These are phyloP conservation scores for Mariannaea elegans DNA, from an alignment of 2,329 filamentous ascomycete species.

Conservation along the genomic window DNA sequence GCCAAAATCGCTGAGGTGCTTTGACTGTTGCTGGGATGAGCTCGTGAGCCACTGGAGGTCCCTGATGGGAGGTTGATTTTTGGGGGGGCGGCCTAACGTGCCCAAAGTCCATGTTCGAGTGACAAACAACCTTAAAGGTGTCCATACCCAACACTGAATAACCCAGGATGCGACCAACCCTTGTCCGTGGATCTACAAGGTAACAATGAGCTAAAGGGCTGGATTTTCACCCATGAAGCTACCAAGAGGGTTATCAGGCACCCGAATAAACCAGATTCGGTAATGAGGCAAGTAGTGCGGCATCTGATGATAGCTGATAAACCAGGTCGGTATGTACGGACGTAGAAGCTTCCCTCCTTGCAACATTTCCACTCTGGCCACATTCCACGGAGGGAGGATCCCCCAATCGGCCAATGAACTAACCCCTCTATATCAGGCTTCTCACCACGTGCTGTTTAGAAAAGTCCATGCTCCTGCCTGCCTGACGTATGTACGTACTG, in stretches of 20 bases:
- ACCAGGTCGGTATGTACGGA: too few species aligned
- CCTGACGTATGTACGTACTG: background rate
- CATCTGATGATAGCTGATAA: background rate
- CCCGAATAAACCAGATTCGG: background rate
- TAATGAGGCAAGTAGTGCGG: background rate
- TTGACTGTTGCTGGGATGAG: slow-evolving; percentile 6
- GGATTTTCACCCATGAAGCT: background rate
- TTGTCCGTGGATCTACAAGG: background rate
- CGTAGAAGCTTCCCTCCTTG: too few species aligned
- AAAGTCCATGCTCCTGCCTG: background rate
- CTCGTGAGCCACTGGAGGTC: slow-evolving; percentile 4
- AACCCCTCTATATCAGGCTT: background rate
- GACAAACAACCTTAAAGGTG: background rate
- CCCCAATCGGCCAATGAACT: background rate
- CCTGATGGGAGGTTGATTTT: background rate
- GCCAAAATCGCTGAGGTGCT: slow-evolving; percentile 4
- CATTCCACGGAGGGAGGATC: background rate
- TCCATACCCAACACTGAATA: background rate
- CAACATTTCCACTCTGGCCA: background rate
- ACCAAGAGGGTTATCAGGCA: background rate
- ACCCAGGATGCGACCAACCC: background rate
- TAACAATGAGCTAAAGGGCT: background rate
- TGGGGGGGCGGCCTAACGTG: background rate
- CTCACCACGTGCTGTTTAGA: background rate
- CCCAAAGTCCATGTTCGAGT: slow-evolving; percentile 8